These are phyloP conservation scores for Fusarium neocosmosporiellum DNA, from an alignment of 2,329 filamentous ascomycete genomes.

Conservation along the genomic window DNA sequence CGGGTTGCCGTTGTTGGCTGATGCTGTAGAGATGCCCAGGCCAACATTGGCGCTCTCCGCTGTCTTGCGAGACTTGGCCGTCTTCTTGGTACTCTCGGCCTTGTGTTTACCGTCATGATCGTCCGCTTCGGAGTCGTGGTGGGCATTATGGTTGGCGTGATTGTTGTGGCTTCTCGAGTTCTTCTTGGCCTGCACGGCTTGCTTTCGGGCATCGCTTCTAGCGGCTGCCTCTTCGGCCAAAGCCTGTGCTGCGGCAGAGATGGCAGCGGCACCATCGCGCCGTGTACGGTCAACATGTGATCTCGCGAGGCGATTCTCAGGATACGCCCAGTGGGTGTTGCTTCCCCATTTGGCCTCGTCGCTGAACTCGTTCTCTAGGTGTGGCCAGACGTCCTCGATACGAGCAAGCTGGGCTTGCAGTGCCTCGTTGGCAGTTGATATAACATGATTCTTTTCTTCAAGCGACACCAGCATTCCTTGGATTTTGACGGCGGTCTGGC, in stretches of 20 bases:
- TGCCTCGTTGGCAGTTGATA: constrained; percentile 91
- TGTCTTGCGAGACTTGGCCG: constrained; percentile 73
- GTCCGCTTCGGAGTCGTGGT: constrained; percentile 81
- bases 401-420: constrained; percentile 86
- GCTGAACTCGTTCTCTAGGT: constrained; percentile 89
- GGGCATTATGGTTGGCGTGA: constrained; percentile 21
- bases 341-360: constrained; percentile 95
- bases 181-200: constrained; percentile 82
- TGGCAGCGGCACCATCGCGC: constrained; percentile 80
- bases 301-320: constrained; percentile 78
- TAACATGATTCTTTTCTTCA: constrained; percentile 98
- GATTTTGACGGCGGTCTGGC: constrained; percentile 80
- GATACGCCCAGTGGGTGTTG: constrained; percentile 94
- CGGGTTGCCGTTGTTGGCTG: constrained; percentile 64
- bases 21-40: constrained; percentile 72
- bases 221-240: constrained; percentile 86
- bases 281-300: constrained; percentile 78
- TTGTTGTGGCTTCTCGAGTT: constrained; percentile 69
- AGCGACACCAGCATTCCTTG: constrained; percentile 88
- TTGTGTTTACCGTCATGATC: constrained; percentile 68
- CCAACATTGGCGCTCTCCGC: constrained; percentile 67
- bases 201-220: constrained; percentile 85
- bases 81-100: constrained; percentile 68
- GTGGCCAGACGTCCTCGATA: constrained; percentile 87
- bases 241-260: constrained; percentile 80